These are phyloP conservation scores for Nakazawaea ambrosiae DNA, from an alignment of 805 yeast genomes.

Conservation along the genomic window DNA sequence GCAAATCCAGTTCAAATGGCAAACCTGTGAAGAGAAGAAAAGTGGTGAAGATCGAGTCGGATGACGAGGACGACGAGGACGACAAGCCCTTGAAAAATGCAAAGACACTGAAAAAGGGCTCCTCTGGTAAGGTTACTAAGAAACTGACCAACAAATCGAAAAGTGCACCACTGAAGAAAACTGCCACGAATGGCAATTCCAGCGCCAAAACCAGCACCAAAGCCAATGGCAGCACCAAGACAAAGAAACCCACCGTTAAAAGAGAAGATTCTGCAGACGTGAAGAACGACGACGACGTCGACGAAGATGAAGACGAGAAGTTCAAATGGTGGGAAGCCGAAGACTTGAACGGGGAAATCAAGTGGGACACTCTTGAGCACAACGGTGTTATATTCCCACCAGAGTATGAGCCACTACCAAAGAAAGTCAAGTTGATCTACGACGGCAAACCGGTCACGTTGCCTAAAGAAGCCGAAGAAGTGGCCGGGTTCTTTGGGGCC, in stretches of 20 bases:
- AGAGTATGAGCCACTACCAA: conserved; percentile 79
- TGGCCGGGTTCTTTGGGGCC: conserved; percentile 92
- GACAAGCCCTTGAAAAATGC: no score
- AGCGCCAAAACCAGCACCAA: background rate
- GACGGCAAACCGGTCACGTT: conserved; percentile 69
- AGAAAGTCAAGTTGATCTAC: conserved; percentile 65
- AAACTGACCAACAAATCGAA: no score
- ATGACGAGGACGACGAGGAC: conserved; percentile 6
- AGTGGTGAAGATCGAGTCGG: background rate
- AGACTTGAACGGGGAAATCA: conserved; percentile 64
- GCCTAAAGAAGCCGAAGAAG: conserved; percentile 86
- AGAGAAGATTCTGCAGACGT: conserved; percentile 15
- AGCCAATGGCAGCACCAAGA: conserved; percentile 12
- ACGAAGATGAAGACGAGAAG: conserved; percentile 50
- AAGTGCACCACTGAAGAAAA: no score
- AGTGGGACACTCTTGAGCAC: conserved; percentile 85
- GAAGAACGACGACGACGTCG: conserved; percentile 26
- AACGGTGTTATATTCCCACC: conserved; percentile 94
- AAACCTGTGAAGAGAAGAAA: conserved; percentile 1
- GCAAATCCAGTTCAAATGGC: no score
- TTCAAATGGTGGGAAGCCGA: conserved; percentile 84
- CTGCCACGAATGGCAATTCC: no score
- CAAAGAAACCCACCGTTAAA: background rate
- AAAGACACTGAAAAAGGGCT: no score
- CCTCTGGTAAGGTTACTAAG: no score